Base-by-base conservation (phyloP, 2,329 filamentous ascomycete species). In the Cordyceps cicadae region DNA sequence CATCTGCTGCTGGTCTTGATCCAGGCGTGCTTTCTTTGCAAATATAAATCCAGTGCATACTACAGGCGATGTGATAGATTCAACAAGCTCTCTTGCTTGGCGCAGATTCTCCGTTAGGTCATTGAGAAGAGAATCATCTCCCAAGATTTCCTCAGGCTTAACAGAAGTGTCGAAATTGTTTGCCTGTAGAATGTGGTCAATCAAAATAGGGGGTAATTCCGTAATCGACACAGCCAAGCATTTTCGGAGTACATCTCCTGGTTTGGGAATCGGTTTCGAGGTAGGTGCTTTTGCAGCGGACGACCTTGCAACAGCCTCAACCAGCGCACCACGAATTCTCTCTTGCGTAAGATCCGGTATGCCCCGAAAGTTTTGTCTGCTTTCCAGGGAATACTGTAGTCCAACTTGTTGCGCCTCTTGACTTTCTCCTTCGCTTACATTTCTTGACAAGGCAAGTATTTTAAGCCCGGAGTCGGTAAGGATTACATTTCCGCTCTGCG, bases 31-130 rank as follows among this genome's bases (percentile, higher is more conserved):
- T n/a, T 45, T 37, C 64, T 84, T 95, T 0, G 92, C 92, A 63
- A 99, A 82, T 62, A 99, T 97, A 71, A 93, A 97, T 0, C 94
- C 93, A 51, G 85, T 90, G 52, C 88, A 84, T 3, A 76, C 80
- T 5, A 86, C 81, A 1, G 83, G 80, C 48, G 82, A 80, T 0
- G 85, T 89, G 48, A 96, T 86, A 6, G 85, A 81, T 14, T 87
- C 79, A 1, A 92, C 82, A 6, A 92, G 81, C 46, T 78, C 80
- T 49, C 88, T 82, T 0, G 92, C 93, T 65, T 89, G 82, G 62
- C 85, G 73, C 39, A 99, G 75, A 0, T 88, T 86, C 7, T 74
- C 75, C 62, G 94, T 79, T 1, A 97, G 78, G 51, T 83, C 79
- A 32, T 87, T 82, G 24, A 96, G 68, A 1, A 89, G 72, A 0